Percentiles rank a stretch among this genome's conserved stretches.
Evolutionary conservation across 2,329 filamentous ascomycete species (phyloP).

Genomic region (Pyricularia pennisetigena): DNA sequence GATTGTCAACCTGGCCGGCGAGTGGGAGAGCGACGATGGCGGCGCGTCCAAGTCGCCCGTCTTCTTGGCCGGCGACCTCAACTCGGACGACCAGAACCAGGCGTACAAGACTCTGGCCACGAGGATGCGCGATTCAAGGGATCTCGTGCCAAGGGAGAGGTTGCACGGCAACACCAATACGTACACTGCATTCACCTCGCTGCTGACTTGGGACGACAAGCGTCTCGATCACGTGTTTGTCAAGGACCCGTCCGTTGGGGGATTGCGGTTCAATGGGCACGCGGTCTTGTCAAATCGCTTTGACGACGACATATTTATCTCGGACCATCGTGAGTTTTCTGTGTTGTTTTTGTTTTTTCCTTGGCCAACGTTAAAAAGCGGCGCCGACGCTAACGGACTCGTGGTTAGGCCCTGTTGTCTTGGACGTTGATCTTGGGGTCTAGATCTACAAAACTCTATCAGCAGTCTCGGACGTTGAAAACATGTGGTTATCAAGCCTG

Average conservation of each 20-base stretch:
- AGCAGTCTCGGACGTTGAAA: background rate
- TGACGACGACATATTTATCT: slow-evolving; percentile 20
- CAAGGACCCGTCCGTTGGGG: slow-evolving; percentile 11
- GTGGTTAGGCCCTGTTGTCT: background rate
- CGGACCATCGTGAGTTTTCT: slow-evolving; percentile 21
- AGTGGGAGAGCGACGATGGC: slow-evolving; percentile 12
- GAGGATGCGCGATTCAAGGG: slow-evolving; percentile 15
- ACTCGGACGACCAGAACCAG: slow-evolving; percentile 17
- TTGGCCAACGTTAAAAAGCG: background rate
- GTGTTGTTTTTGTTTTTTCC: slow-evolving; percentile 6
- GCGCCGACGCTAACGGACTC: background rate
- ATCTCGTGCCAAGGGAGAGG: slow-evolving; percentile 13
- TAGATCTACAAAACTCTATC: background rate
- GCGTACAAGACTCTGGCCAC: slow-evolving; percentile 6
- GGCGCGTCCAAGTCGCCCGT: slow-evolving; percentile 13
- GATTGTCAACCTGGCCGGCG: slow-evolving; percentile 21
- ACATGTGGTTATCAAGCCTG: background rate
- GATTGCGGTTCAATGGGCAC: slow-evolving; percentile 15
- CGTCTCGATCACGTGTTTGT: slow-evolving; percentile 22
- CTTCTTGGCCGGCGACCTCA: slow-evolving; percentile 23
- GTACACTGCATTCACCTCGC: slow-evolving; percentile 18
- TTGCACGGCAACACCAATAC: slow-evolving; percentile 18
- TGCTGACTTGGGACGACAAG: slow-evolving; percentile 10
- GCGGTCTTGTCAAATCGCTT: slow-evolving; percentile 16
- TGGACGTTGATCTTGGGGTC: background rate